Base-by-base conservation (phyloP, 2,329 filamentous ascomycete species). In the Colletotrichum sp. region DNA sequence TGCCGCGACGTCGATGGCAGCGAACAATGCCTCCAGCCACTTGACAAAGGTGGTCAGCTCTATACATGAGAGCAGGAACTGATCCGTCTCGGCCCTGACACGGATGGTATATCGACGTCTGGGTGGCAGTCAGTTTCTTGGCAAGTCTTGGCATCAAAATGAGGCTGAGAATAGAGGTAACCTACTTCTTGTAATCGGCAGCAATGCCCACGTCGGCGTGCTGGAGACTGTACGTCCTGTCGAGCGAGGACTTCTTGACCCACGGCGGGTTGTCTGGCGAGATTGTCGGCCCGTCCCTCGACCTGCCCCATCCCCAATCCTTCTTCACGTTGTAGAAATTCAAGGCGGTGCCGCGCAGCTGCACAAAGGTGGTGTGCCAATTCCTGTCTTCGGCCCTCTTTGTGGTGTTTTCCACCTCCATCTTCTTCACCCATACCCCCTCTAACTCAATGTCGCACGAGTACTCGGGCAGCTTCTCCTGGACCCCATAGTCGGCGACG, bases 121-220 rank as follows among this genome's bases (percentile, higher is more conserved):
- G 43, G 26, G 34, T 38, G 26, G 34, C 43, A 71, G 74, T 75
- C 64, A 76, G 65, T 61, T 62, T 74, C 73, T 75, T 75, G 73
- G 73, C 73, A 73, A 3, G 43, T 68, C 73, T 75, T 75, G 73
- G 73, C 73, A 68, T 63, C 21, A 21, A 5, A 7, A 55, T 74
- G 70, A 69, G 74, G 74, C 59, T 76, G 71, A 74, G 48, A 34
- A 65, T 34, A 7, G 24, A 65, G 64, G 66, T 48, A 66, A 87
- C 90, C 79, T 83, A 92, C 89, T 95, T 94, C 79, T 90, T 88
- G 81, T 94, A 93, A 82, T 96, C 94, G 18, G 91, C 90, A 12
- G 94, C 94, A 76, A 95, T 90, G 13, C 94, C 94, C 26, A 94
- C 91, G 82, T 96, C 94, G 26, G 94, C 94, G 81, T 95, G 92